A percentile compares a stretch with the other conserved stretches of the same genome.
These are phyloP conservation scores for Annona squamosa DNA, from an alignment of 164 flowering plant genomes.

Conservation along the genomic window DNA sequence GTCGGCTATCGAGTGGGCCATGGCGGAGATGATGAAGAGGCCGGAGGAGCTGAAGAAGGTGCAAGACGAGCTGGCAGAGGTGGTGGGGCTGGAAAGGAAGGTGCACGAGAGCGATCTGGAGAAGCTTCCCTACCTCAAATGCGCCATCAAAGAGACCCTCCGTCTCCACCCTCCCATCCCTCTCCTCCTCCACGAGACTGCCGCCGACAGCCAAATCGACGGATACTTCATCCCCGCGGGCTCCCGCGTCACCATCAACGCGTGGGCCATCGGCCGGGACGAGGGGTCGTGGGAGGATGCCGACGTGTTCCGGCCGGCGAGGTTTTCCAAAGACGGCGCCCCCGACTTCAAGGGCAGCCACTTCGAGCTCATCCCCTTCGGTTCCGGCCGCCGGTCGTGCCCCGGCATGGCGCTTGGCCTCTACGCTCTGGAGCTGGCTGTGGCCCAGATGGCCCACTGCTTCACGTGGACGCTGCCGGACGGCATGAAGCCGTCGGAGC, in stretches of 20 bases:
- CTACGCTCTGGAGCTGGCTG: slow-evolving; percentile 51
- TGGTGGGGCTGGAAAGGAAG: slow-evolving; percentile 48
- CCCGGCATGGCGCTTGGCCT: slow-evolving; percentile 87
- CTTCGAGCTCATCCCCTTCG: slow-evolving; percentile 81
- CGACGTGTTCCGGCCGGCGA: slow-evolving; percentile 39
- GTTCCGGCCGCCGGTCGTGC: slow-evolving; percentile 84
- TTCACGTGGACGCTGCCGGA: slow-evolving; percentile 74
- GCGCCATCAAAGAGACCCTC: slow-evolving; percentile 52
- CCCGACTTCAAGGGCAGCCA: slow-evolving; percentile 59
- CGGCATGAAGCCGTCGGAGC: slow-evolving; percentile 73
- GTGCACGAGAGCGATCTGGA: slow-evolving; percentile 67
- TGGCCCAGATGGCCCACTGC: slow-evolving; percentile 61
- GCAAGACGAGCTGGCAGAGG: slow-evolving; percentile 55
- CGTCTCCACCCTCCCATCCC: slow-evolving; percentile 92
- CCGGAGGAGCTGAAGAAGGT: slow-evolving; percentile 54
- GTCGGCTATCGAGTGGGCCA: slow-evolving; percentile 82
- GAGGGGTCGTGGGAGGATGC: slow-evolving; percentile 57
- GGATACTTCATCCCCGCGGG: slow-evolving; percentile 60
- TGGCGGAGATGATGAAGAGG: slow-evolving; percentile 62
- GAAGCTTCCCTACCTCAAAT: slow-evolving; percentile 49
- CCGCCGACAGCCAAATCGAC: slow-evolving; percentile 48
- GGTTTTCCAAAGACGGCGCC: slow-evolving; percentile 43
- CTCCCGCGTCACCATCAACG: slow-evolving; percentile 62
- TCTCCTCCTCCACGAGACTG: slow-evolving; percentile 70
- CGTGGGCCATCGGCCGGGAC: slow-evolving; percentile 68